phyloP scores from a whole-genome alignment of 2,329 filamentous ascomycete genomes.

The Colletotrichum sp. region DNA sequence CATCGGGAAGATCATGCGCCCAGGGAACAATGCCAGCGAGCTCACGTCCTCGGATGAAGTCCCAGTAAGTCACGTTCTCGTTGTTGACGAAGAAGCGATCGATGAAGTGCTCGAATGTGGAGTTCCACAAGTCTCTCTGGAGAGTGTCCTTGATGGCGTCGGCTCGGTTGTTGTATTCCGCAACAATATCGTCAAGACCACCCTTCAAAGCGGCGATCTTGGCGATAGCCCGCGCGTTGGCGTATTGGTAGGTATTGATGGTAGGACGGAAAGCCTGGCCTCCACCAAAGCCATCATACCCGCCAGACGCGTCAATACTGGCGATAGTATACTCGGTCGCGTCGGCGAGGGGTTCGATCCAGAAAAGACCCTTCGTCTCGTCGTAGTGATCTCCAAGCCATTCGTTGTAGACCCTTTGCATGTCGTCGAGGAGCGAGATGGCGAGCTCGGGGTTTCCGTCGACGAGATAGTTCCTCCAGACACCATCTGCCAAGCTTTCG shows the following conservation, averaged over 20 bases:
- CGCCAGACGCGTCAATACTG: constrained; percentile 22
- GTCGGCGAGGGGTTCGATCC: constrained; percentile 46
- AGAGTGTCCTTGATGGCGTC: constrained; percentile 37
- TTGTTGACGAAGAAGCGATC: constrained; percentile 41
- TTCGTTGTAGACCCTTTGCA: constrained; percentile 40
- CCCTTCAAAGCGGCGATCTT: constrained; percentile 37
- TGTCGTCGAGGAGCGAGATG: constrained; percentile 41
- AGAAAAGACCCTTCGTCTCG: constrained; percentile 40
- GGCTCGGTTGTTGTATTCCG: constrained; percentile 36
- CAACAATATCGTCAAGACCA: constrained; percentile 28
- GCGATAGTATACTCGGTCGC: constrained; percentile 44
- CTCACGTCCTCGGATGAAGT: constrained; percentile 30
- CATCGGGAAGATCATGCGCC: constrained; percentile 43
- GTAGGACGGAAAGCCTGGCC: constrained; percentile 46
- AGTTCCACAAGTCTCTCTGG: constrained; percentile 40
- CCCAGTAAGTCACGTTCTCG: constrained; percentile 33
- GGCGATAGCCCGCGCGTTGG: constrained; percentile 43
- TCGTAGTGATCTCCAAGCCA: constrained; percentile 41
- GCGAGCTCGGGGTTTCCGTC: constrained; percentile 41
- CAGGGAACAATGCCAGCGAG: constrained; percentile 47
- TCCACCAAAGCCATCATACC: constrained; percentile 34
- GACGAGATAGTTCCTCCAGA: constrained; percentile 31
- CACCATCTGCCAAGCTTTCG: constrained; percentile 18
- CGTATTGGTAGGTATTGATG: constrained; percentile 49
- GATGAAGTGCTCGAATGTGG: constrained; percentile 41